Base-by-base conservation (phyloP, 352 stramenopile genomes). In the Elongisporangium undulatum region DNA sequence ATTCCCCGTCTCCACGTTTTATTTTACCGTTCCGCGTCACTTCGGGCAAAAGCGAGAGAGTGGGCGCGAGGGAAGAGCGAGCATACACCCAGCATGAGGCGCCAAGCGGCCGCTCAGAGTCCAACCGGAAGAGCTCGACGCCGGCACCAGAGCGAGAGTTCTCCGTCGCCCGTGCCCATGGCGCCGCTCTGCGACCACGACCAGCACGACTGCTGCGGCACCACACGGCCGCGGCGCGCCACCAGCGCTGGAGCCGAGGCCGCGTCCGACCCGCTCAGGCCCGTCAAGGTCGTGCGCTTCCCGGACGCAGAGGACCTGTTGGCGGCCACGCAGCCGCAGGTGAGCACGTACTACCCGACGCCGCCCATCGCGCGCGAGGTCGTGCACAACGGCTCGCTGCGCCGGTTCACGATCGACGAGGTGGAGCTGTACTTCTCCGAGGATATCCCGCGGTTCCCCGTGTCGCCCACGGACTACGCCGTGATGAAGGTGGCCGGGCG, bases 351-450 rank as follows among this genome's bases (percentile, higher is more conserved):
- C 63, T 86, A 86, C 63, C 67, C 69, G 29, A 84, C 72, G 19
- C 74, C 77, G 0, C 24, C 45, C 4, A 56, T 55, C 10, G 77
- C 72, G 13, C 66, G 67, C 9, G 39, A 62, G 10, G 62, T 88
- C n/a, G 60, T 77, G 0, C 71, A 77, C 51, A 86, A 83, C 34
- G 72, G 74, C 29, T 74, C 69, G 20, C 70, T 72, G 0, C 64
- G 78, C 8, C 70, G 78, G 49, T 85, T 82, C 54, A 81, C 76
- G 15, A 78, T 82, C 24, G 78, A 88, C 59, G 78, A 88, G 39
- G 72, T 88, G 34, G 78, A 88, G 59, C 61, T 88, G 8, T 79
- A 76, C 61, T 88, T 88, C 29, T 87, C 77, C 21, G 76, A 88
- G 51, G 72, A 85, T 55, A 69, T 71, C 8, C 62, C 71, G 2